Conservation (phyloP, 257 asterid species). For the Solanum pinnatisectum region DNA sequence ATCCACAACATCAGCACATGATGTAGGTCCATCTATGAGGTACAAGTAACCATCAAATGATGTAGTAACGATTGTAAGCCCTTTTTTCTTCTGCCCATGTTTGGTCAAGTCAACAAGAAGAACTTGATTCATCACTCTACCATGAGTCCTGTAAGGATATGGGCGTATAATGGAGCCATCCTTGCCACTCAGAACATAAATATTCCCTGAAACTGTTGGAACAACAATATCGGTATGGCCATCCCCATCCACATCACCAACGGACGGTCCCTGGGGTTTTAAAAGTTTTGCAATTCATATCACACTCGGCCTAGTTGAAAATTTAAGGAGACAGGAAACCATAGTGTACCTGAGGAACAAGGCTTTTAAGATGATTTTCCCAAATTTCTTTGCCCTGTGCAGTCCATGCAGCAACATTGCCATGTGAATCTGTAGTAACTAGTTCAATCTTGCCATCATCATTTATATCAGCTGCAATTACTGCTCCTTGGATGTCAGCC, state of each 20-base stretch:
- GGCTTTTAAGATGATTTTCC: conserved; percentile 89
- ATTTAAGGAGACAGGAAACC: neutral
- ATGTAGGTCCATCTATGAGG: conserved; percentile 91
- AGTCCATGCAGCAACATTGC: conserved; percentile 99
- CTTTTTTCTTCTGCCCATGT: conserved; percentile 79
- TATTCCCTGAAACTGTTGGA: conserved; percentile 94
- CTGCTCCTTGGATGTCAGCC: conserved; percentile 99
- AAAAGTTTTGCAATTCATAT: neutral
- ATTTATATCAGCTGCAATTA: conserved; percentile 92
- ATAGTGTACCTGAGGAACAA: conserved; percentile 48
- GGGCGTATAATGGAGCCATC: conserved; percentile 87
- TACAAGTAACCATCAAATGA: conserved; percentile 96
- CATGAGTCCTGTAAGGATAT: conserved; percentile 94
- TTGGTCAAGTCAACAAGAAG: conserved; percentile 94
- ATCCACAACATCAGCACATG: conserved; percentile 99
- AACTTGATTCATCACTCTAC: conserved; percentile 94
- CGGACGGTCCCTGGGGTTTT: conserved; percentile 47
- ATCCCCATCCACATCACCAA: conserved; percentile 98
- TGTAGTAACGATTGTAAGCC: conserved; percentile 84
- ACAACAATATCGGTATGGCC: conserved; percentile 93
- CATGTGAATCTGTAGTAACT: conserved; percentile 90
- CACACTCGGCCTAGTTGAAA: neutral
- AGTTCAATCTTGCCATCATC: conserved; percentile 97
- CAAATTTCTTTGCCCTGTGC: conserved; percentile 94
- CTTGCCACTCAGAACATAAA: conserved; percentile 90